Percentiles rank a stretch among this genome's conserved stretches.
Conservation (phyloP, 148 eudicot genomes). For the Camellia sinensis region DNA sequence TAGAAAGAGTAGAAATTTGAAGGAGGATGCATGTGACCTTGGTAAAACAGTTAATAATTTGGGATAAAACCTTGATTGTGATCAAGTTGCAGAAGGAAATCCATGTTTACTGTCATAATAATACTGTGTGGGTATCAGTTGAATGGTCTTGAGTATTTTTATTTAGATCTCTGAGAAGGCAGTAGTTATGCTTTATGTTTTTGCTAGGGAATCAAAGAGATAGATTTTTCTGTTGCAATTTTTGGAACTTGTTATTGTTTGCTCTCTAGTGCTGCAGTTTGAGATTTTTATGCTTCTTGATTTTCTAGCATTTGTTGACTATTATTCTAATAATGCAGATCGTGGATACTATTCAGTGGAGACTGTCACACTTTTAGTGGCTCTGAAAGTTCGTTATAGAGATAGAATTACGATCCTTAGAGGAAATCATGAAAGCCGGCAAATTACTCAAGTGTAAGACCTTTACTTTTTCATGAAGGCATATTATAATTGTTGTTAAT, state of each 20-base stretch:
- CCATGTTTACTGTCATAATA: not conserved
- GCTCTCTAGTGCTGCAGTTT: not conserved
- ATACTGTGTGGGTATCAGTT: not conserved
- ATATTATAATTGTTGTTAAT: not conserved
- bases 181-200: not conserved
- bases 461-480: conserved; percentile 1
- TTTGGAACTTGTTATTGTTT: not conserved
- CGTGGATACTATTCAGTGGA: conserved; percentile 92
- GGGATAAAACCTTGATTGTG: not conserved
- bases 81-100: not conserved
- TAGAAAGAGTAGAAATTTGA: not conserved
- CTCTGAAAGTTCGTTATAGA: conserved; percentile 86
- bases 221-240: not conserved
- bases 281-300: not conserved
- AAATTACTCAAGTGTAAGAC: conserved; percentile 89
- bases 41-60: not conserved
- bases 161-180: not conserved
- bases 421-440: conserved; percentile 95
- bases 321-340: conserved; percentile 42
- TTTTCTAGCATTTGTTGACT: not conserved
- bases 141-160: not conserved
- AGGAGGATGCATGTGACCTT: not conserved
- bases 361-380: conserved; percentile 89
- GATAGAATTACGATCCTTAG: conserved; percentile 92
- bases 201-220: not conserved